phyloP scores from a whole-genome alignment of 108 stramenopile species.

The Pseudonitzschia multiseries region DNA sequence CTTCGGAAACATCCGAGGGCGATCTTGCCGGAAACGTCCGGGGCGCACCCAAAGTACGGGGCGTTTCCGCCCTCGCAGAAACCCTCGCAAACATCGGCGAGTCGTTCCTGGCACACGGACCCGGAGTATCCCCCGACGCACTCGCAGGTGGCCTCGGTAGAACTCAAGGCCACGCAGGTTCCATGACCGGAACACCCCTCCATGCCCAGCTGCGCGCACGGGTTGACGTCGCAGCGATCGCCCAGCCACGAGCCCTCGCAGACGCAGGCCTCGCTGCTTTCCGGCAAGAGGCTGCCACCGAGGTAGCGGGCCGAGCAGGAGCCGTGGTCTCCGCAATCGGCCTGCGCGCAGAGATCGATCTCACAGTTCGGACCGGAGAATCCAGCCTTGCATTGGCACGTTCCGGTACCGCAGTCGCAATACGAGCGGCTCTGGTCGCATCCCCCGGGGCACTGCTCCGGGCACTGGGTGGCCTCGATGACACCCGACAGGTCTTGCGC shows the following conservation, averaged over 20 bases:
- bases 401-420: conserved; percentile 59
- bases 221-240: conserved; percentile 37
- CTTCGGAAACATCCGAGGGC: neutral
- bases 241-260: conserved; percentile 46
- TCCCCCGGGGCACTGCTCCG: conserved; percentile 28
- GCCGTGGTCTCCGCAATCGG: conserved; percentile 48
- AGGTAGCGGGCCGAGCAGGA: conserved; percentile 50
- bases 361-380: conserved; percentile 37
- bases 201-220: conserved; percentile 20
- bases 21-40: neutral
- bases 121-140: conserved; percentile 43
- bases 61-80: conserved; percentile 20
- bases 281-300: conserved; percentile 28
- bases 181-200: conserved; percentile 35
- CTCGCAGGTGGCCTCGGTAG: conserved; percentile 24
- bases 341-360: conserved; percentile 52
- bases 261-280: conserved; percentile 29
- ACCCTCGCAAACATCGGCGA: conserved; percentile 28
- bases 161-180: conserved; percentile 26
- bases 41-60: conserved; percentile 10
- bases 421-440: conserved; percentile 33
- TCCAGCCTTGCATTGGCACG: conserved; percentile 53
- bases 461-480: conserved; percentile 41
- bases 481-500: conserved; percentile 18
- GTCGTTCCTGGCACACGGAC: conserved; percentile 23